Evolutionary conservation across 1,284 basidiomycete species (phyloP).

Genomic region (Cutaneotrichosporon mucoides): DNA sequence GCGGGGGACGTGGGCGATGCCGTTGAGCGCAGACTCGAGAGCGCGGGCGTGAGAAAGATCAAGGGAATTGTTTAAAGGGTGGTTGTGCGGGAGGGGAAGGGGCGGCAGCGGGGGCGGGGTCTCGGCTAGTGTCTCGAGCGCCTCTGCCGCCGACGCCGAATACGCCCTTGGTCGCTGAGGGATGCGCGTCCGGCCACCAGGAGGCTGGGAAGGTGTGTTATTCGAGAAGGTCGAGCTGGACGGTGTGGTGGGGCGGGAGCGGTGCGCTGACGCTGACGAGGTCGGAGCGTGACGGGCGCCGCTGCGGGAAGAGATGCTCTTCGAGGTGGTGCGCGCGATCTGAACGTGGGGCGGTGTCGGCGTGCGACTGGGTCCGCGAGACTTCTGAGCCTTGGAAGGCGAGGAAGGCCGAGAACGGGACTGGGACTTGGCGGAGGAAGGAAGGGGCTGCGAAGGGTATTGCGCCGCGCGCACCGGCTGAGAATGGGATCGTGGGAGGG

Average conservation of each 20-base stretch:
- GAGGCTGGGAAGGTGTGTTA: not conserved
- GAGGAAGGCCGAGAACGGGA: too few species aligned
- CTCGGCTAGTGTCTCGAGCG: slow-evolving; percentile 8
- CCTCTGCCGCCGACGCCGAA: slow-evolving; percentile 8
- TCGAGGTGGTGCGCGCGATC: too few species aligned
- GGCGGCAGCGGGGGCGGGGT: slow-evolving; percentile 2
- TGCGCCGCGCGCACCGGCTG: too few species aligned
- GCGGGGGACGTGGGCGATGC: not conserved
- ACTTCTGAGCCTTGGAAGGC: too few species aligned
- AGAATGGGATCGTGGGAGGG: not conserved
- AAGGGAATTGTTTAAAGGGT: too few species aligned
- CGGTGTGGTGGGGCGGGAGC: not conserved
- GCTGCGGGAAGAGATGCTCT: too few species aligned
- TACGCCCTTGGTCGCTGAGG: slow-evolving; percentile 13
- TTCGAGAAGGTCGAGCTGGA: not conserved
- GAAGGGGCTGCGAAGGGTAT: too few species aligned
- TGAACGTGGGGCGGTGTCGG: too few species aligned
- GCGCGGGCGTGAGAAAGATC: not conserved
- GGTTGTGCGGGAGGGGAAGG: not conserved
- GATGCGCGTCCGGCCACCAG: slow-evolving; percentile 9
- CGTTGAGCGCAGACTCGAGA: not conserved
- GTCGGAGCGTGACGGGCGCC: too few species aligned
- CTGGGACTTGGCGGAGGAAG: too few species aligned
- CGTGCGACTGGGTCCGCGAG: too few species aligned
- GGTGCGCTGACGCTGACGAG: not conserved